Evolutionary conservation across 2,329 filamentous ascomycete genomes (phyloP).

Genomic region (Chrysoporthe puriensis): DNA sequence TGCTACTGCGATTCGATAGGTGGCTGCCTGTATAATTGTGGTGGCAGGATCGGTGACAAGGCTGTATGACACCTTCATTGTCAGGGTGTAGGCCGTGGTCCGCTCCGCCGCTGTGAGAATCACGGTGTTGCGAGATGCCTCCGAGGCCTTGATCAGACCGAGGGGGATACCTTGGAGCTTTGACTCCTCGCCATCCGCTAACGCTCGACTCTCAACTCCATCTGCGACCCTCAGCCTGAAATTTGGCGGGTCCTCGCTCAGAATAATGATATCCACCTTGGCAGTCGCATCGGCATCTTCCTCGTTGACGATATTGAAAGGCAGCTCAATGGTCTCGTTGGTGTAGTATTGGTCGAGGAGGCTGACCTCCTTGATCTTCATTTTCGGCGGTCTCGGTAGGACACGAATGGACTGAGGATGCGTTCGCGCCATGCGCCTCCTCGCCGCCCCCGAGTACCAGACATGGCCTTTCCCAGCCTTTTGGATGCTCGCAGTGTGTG

Average conservation of each 20-base stretch:
- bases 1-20: constrained; percentile 72
- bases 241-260: constrained; percentile 58
- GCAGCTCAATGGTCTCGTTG: constrained; percentile 73
- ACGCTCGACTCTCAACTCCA: constrained; percentile 39
- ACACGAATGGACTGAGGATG: constrained; percentile 67
- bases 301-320: constrained; percentile 74
- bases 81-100: constrained; percentile 66
- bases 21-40: constrained; percentile 73
- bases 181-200: constrained; percentile 38
- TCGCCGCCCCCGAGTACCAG: constrained; percentile 54
- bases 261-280: constrained; percentile 69
- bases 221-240: constrained; percentile 48
- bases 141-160: constrained; percentile 52
- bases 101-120: constrained; percentile 53
- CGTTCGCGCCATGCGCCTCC: constrained; percentile 51
- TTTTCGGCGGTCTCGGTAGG: constrained; percentile 87
- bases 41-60: constrained; percentile 80
- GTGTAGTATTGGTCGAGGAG: constrained; percentile 78
- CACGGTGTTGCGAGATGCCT: constrained; percentile 50
- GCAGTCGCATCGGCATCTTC: constrained; percentile 80
- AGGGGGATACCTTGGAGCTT: constrained; percentile 47
- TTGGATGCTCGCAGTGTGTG: constrained; percentile 63
- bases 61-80: constrained; percentile 76
- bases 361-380: constrained; percentile 71
- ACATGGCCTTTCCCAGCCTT: constrained; percentile 46